Evolutionary conservation across 495 filamentous ascomycete species (phyloP), one percentile per base, ranked within the genome.

Genomic region (Trichoderma reesei): DNA sequence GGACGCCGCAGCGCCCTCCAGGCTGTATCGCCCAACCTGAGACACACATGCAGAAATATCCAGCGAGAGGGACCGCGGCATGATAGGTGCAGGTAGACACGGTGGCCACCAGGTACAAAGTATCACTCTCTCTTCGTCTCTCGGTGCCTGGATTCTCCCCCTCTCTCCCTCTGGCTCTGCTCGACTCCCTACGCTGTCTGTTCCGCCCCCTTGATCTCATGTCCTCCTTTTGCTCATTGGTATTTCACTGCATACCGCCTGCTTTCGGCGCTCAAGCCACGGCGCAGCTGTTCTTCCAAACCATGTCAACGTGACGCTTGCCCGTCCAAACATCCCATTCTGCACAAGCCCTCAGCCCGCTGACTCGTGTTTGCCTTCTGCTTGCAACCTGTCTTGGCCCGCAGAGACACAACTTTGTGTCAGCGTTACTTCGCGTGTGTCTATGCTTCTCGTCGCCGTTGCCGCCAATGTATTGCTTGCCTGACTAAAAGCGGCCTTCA

Each of bases 41-140:
- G 51, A 56, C 51, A 56, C 34, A 56, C 51, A 56, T 48, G 51
- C 20, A 34, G 51, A 56, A 34, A 31, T 56, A 48, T 48, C 44
- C 51, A 56, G 51, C 11, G 5, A 56, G 51, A 56, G 16, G 44
- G 31, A 56, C 31, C 18, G 51, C 18, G 26, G 20, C 51, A 34
- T 56, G 51, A 56, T 56, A 34, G 20, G 31, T 31, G 3, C 51
- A 34, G 51, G 51, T 33, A 56, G 16, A 11, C 10, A 34, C 20
- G n/a, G 16, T 16, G 14, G 26, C 26, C 46, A 14, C n/a, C 42
- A 46, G 8, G n/a, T 51, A 8, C 9, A 9, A 14, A 3, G 8
- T 14, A 26, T 54, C 48, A 31, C 26, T 54, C 26, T 31, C 26
- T 54, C 1, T 31, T 54, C 26, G 31, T 56, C 26, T 56, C 26